Evolutionary conservation across 2,329 filamentous ascomycete species (phyloP).

Genomic region (Scedosporium dehoogii): DNA sequence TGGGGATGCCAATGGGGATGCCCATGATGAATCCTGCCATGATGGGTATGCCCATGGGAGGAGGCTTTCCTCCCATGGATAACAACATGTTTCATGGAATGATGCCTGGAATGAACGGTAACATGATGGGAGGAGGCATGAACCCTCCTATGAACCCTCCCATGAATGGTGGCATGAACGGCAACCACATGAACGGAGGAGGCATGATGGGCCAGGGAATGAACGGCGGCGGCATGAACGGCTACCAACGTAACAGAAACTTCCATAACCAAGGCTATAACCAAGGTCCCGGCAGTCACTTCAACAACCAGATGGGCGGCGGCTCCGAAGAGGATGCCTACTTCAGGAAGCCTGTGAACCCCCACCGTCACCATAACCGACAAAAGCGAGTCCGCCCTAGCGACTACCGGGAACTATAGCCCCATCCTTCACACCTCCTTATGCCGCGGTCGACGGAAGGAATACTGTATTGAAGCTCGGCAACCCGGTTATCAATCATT

Average conservation of each 20-base stretch:
- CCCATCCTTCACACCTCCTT: neutral
- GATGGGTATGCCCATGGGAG: conserved; percentile 27
- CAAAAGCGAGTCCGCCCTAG: conserved; percentile 73
- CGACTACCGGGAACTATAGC: conserved; percentile 76
- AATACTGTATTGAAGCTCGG: no score
- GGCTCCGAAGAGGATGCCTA: conserved; percentile 71
- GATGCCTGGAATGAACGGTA: conserved; percentile 16
- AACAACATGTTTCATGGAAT: conserved; percentile 12
- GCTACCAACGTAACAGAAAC: conserved; percentile 6
- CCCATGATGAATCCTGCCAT: conserved; percentile 15
- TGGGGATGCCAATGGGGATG: conserved; percentile 23
- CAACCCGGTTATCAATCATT: no score
- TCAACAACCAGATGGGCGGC: conserved; percentile 33
- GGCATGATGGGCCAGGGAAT: conserved; percentile 24
- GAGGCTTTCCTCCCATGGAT: conserved; percentile 19
- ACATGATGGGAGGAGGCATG: conserved; percentile 16
- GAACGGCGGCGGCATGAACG: conserved; percentile 20
- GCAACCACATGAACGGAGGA: conserved; percentile 17
- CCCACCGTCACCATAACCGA: conserved; percentile 76
- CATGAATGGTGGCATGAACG: conserved; percentile 14
- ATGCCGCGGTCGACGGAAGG: no score
- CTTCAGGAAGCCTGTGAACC: conserved; percentile 92
- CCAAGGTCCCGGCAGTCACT: conserved; percentile 11
- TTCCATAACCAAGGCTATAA: conserved; percentile 17
- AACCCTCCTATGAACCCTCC: conserved; percentile 24